Evolutionary conservation across 441 rosid genomes (phyloP).

Genomic region (Omphalea diandra): DNA sequence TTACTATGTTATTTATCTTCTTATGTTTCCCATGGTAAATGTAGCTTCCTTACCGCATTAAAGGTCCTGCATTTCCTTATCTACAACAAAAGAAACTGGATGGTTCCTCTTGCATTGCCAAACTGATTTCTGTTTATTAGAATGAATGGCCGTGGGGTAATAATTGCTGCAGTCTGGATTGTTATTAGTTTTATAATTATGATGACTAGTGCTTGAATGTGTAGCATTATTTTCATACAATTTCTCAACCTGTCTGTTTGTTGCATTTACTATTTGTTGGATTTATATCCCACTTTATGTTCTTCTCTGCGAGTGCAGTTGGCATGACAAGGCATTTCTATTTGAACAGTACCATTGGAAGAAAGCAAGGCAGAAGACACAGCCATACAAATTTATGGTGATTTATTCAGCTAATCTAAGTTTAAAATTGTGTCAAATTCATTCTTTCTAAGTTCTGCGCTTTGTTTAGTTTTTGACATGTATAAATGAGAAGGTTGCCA

Average conservation of each 20-base stretch:
- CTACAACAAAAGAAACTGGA: constrained; percentile 1
- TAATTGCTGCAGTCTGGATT: background rate
- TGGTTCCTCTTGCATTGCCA: background rate
- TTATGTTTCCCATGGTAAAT: background rate
- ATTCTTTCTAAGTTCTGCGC: background rate
- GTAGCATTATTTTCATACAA: background rate
- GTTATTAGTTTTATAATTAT: background rate
- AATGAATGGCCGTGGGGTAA: background rate
- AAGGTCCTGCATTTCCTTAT: no score
- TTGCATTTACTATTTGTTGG: background rate
- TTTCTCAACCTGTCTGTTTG: background rate
- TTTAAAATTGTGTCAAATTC: constrained; percentile 5
- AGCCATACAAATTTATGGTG: constrained; percentile 83
- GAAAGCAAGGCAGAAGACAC: constrained; percentile 63
- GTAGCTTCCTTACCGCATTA: background rate
- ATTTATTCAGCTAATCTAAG: background rate
- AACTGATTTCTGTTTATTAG: background rate
- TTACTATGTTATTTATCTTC: background rate
- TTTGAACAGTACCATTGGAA: constrained; percentile 90
- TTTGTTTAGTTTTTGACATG: background rate
- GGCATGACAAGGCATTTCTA: constrained; percentile 85
- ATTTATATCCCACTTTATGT: constrained; percentile 12
- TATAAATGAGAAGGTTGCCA: background rate
- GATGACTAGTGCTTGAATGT: background rate
- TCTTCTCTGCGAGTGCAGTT: constrained; percentile 48